Base-by-base conservation (phyloP, 176 grass and related monocot genomes). In the Oryza nivara region DNA sequence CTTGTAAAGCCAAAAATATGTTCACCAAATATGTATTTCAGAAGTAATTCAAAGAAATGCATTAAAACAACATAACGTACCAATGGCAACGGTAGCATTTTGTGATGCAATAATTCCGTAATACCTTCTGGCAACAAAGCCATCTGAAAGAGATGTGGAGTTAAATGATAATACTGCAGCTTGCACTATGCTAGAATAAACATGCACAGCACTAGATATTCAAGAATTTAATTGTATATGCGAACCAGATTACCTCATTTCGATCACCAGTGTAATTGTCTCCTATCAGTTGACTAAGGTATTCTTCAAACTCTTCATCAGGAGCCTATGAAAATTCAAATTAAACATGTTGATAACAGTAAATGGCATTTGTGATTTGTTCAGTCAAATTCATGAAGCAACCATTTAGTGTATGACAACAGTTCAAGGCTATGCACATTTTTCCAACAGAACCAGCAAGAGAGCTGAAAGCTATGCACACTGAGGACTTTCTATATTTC, bases 241-340 rank as follows among this genome's bases (percentile, higher is more conserved):
- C 65, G 66, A 49, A 67, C 19, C 40, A 77, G 45, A 88, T 75
- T 83, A 98, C 96, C 93, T 92, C 93, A 87, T 98, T 98, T 76
- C 89, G 86, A 65, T 98, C 89, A 83, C 93, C 96, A 43, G 86
- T 90, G 82, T 92, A 94, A 80, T 90, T 82, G 40, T 86, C 83
- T 83, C 95, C 95, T 83, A 95, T 92, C 71, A 96, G 87, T 86
- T 94, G 91, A 72, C 93, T 85, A 77, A 98, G 93, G 68, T 94
- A 93, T 79, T 98, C 96, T 79, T 98, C 93, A 90, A 96, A 98
- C 80, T 98, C 96, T 92, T 98, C 96, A 96, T 98, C 96, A 65
- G 93, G 96, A 86, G 96, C 96, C 96, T 98, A 72, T 32, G 49
- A 56, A 75, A 88, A 91, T 81, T 49, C 19, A 90, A 88, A 75